Percentiles rank a stretch among this genome's conserved stretches.
Evolutionary conservation across 768 basidiomycete species (phyloP).

Genomic region (Mycena belliarum): DNA sequence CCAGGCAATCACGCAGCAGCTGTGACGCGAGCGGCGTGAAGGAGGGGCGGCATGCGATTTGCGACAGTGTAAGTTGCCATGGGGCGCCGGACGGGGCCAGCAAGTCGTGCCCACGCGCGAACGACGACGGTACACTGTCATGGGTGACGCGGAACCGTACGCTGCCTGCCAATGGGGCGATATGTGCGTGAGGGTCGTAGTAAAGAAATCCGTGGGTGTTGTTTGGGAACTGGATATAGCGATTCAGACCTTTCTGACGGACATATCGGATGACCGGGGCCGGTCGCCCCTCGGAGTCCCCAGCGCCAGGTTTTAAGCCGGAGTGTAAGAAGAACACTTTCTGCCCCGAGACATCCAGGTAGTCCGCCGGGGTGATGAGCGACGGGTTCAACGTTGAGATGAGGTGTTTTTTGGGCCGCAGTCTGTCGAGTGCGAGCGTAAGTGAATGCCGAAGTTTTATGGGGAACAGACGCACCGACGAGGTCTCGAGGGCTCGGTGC

Average conservation of each 20-base stretch:
- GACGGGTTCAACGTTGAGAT: neutral
- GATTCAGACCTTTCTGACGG: too few species aligned
- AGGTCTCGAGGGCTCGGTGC: too few species aligned
- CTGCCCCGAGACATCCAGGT: neutral
- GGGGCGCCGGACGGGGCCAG: neutral
- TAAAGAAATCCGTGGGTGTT: neutral
- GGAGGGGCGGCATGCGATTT: neutral
- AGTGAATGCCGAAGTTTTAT: too few species aligned
- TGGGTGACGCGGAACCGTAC: neutral
- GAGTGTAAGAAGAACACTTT: neutral
- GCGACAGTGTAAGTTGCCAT: neutral
- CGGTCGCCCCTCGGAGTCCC: neutral
- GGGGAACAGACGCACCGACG: too few species aligned
- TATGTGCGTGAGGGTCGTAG: neutral
- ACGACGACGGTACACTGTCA: neutral
- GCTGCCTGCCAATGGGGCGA: neutral
- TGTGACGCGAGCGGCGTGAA: neutral
- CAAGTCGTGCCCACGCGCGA: neutral
- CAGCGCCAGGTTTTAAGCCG: neutral
- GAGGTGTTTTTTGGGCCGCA: too few species aligned
- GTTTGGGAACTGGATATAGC: neutral
- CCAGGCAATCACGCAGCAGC: neutral
- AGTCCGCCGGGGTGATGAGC: too few species aligned
- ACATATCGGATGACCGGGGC: neutral
- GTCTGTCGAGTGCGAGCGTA: too few species aligned